Evolutionary conservation across 202 grass and related monocot species (phyloP).

Genomic region (Zizania palustris): DNA sequence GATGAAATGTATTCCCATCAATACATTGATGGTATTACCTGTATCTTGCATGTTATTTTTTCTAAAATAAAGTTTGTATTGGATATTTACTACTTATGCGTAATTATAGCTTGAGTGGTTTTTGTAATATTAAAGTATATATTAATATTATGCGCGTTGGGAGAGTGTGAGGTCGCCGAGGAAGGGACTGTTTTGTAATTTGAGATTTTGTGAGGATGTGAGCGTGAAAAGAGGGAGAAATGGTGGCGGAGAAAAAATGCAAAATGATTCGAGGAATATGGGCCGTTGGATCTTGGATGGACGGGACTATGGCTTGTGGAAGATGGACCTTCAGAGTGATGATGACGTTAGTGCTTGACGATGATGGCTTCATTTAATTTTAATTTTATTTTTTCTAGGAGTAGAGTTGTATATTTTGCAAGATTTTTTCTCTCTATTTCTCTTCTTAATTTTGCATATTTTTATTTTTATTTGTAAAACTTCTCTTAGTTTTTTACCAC

Average conservation of each 20-base stretch:
- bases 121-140: background rate
- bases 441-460: background rate
- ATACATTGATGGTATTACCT: background rate
- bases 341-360: constrained; percentile 48
- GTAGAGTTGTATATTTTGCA: background rate
- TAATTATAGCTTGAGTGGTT: background rate
- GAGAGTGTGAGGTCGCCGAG: fast-evolving
- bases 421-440: background rate
- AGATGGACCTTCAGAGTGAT: constrained; percentile 10
- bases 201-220: background rate
- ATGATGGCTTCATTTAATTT: constrained; percentile 4
- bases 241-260: constrained; percentile 27
- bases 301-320: constrained; percentile 35
- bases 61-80: background rate
- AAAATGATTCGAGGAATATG: constrained; percentile 45
- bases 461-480: constrained; percentile 5
- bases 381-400: background rate
- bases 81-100: background rate
- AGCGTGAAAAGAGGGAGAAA: background rate
- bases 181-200: background rate
- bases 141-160: background rate
- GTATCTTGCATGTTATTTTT: constrained; percentile 7
- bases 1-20: background rate
- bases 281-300: constrained; percentile 53
- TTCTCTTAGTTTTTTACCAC: constrained; percentile 23